phyloP scores from a whole-genome alignment of 352 stramenopile genomes.

The Phytophthora multivora region DNA sequence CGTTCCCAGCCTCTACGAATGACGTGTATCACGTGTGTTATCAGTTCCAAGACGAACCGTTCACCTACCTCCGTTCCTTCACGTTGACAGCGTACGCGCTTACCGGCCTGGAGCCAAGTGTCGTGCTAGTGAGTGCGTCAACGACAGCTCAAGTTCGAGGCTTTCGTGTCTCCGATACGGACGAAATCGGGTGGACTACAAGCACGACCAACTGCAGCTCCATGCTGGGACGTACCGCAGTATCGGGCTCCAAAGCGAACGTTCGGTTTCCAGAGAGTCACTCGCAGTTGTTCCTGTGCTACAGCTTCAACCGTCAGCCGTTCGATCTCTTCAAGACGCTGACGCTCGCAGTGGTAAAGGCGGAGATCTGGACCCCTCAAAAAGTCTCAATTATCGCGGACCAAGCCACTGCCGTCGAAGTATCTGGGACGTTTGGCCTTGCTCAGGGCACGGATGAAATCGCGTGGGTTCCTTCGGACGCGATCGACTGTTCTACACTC shows the following conservation, averaged over 20 bases:
- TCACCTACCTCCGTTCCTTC: slow-evolving; percentile 48
- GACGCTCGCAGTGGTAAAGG: slow-evolving; percentile 38
- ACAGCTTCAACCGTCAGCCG: slow-evolving; percentile 66
- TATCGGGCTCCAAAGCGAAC: slow-evolving; percentile 35
- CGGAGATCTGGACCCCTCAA: slow-evolving; percentile 60
- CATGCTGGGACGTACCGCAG: slow-evolving; percentile 34
- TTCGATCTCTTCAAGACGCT: slow-evolving; percentile 55
- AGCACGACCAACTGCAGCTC: slow-evolving; percentile 42
- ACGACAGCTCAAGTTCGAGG: slow-evolving; percentile 53
- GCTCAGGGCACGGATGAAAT: slow-evolving; percentile 60
- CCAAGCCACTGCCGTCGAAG: slow-evolving; percentile 35
- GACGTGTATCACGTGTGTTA: slow-evolving; percentile 77
- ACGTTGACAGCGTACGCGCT: slow-evolving; percentile 57
- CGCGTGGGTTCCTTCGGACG: slow-evolving; percentile 62
- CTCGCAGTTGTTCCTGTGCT: slow-evolving; percentile 53
- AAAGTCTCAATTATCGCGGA: slow-evolving; percentile 58
- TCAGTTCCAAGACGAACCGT: slow-evolving; percentile 71
- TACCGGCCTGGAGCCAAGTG: slow-evolving; percentile 41
- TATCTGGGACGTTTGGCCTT: slow-evolving; percentile 67
- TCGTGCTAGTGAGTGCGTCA: slow-evolving; percentile 48
- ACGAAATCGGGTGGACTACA: slow-evolving; percentile 61
- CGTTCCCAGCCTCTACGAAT: slow-evolving; percentile 38
- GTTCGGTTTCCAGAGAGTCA: slow-evolving; percentile 43
- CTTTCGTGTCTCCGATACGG: slow-evolving; percentile 51
- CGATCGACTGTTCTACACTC: slow-evolving; percentile 40